Conservation (phyloP, 805 yeast genomes). For the Saccharomycopsis fodiens region DNA sequence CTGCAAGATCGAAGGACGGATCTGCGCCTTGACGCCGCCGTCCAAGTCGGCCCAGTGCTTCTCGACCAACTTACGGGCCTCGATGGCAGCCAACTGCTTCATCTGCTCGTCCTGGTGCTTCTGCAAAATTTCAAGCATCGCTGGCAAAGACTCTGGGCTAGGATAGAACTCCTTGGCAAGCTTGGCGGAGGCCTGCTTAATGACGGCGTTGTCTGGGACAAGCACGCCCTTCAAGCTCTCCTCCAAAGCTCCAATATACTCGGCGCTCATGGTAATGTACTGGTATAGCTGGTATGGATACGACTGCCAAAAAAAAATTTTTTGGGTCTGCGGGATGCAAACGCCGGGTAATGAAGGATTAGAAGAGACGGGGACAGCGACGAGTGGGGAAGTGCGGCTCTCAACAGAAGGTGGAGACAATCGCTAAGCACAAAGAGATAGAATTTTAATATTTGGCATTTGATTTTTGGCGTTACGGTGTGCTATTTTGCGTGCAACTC, state of each 20-base stretch:
- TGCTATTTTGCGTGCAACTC: too few relatives aligned
- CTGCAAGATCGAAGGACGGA: constrained; percentile 62
- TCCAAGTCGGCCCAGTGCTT: constrained; percentile 54
- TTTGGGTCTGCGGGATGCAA: neutral
- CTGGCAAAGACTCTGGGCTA: constrained; percentile 66
- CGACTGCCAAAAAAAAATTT: neutral
- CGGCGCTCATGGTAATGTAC: constrained; percentile 49
- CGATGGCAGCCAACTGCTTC: constrained; percentile 93
- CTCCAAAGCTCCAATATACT: constrained; percentile 64
- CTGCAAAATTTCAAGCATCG: constrained; percentile 76
- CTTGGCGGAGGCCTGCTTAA: constrained; percentile 74
- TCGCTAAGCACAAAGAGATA: neutral
- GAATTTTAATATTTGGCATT: too few relatives aligned
- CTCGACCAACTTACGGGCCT: constrained; percentile 76
- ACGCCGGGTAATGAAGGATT: neutral
- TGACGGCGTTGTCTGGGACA: constrained; percentile 72
- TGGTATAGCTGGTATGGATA: neutral
- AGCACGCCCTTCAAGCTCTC: constrained; percentile 71
- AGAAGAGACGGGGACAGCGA: neutral
- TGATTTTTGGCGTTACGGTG: too few relatives aligned
- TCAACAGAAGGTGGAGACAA: neutral
- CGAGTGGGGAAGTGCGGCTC: neutral
- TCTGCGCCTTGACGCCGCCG: constrained; percentile 44
- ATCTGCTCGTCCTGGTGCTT: constrained; percentile 60
- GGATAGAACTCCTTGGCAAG: constrained; percentile 69